phyloP scores from a whole-genome alignment of 495 filamentous ascomycete species.

The Hypoxylon crocopeplum region DNA sequence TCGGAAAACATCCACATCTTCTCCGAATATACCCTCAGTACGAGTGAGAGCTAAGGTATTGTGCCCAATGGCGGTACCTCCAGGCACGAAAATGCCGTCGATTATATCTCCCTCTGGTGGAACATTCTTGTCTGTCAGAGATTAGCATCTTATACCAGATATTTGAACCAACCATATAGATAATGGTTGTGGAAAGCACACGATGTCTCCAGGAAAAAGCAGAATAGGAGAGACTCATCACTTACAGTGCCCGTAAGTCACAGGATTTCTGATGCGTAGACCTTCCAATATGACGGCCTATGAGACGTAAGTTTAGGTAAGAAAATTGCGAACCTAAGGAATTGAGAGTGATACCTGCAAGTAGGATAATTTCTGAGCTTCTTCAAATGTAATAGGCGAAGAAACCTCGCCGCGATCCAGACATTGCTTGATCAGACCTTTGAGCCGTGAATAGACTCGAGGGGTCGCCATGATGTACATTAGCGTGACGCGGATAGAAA shows the following conservation, averaged over 20 bases:
- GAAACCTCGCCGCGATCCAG: constrained; percentile 39
- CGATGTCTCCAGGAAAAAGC: too few species aligned
- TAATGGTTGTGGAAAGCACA: too few species aligned
- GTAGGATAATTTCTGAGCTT: constrained; percentile 52
- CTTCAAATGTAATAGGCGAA: constrained; percentile 45
- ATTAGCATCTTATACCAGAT: too few species aligned
- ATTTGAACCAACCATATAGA: too few species aligned
- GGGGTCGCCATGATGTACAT: constrained; percentile 57
- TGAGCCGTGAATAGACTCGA: constrained; percentile 57
- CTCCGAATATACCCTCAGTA: not conserved
- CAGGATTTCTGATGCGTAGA: constrained; percentile 50
- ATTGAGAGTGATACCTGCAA: too few species aligned
- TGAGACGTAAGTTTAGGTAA: too few species aligned
- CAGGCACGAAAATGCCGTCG: constrained; percentile 53
- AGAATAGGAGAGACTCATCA: too few species aligned
- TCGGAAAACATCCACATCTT: not conserved
- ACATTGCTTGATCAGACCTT: constrained; percentile 58
- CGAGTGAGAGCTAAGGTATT: constrained; percentile 48
- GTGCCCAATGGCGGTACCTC: constrained; percentile 55
- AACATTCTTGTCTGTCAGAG: constrained; percentile 42
- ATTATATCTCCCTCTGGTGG: constrained; percentile 56
- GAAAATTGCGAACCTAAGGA: too few species aligned
- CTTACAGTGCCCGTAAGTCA: too few species aligned
- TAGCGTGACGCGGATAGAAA: constrained; percentile 62
- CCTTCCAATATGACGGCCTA: constrained; percentile 56